These are phyloP conservation scores for Biscogniauxia marginata DNA, from an alignment of 2,329 filamentous ascomycete species.

Conservation along the genomic window DNA sequence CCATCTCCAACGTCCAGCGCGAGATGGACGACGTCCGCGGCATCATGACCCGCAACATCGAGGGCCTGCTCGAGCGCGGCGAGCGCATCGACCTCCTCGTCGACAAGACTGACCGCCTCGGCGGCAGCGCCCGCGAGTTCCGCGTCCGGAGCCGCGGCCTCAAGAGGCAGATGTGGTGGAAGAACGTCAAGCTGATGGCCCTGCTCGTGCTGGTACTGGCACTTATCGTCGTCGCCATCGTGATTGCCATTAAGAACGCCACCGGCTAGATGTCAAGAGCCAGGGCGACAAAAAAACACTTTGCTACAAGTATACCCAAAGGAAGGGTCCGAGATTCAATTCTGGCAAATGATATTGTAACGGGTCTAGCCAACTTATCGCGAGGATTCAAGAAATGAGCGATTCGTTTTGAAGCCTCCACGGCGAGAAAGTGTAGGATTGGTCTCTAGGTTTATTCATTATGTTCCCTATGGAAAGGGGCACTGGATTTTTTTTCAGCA, in stretches of 20 bases:
- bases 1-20: constrained; percentile 75
- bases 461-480: not conserved
- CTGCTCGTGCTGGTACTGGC: constrained; percentile 68
- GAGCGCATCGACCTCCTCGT: constrained; percentile 92
- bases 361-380: too few species aligned
- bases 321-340: too few species aligned
- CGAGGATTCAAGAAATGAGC: too few species aligned
- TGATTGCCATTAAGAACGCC: constrained; percentile 51
- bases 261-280: constrained; percentile 10
- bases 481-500: not conserved
- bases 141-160: constrained; percentile 81
- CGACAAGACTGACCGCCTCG: constrained; percentile 92
- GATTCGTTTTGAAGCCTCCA: too few species aligned
- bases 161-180: constrained; percentile 98
- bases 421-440: too few species aligned
- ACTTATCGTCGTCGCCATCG: constrained; percentile 55
- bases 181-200: constrained; percentile 94
- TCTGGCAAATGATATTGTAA: too few species aligned
- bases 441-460: not conserved
- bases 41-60: constrained; percentile 96
- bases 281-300: not conserved
- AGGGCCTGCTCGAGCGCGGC: constrained; percentile 81
- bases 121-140: constrained; percentile 87
- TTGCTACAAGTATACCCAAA: too few species aligned
- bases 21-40: constrained; percentile 92